Conservation (phyloP, 2,329 filamentous ascomycete genomes). For the Penicillium sp. region DNA sequence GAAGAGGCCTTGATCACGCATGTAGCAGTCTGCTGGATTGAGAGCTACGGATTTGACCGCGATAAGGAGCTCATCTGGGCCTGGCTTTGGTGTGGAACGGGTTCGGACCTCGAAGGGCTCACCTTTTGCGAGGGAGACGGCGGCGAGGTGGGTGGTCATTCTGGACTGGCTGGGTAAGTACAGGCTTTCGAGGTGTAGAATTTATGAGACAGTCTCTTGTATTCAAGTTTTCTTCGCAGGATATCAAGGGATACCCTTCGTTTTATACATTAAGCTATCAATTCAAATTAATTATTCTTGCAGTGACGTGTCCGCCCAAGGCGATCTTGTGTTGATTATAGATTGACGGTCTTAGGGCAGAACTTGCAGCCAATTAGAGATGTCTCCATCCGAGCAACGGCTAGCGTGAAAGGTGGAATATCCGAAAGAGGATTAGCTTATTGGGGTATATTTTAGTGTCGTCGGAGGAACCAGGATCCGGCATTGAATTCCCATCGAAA, state of each 20-base stretch:
- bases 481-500: neutral
- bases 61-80: conserved; percentile 48
- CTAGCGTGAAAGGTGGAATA: neutral
- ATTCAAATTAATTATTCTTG: neutral
- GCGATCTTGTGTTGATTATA: neutral
- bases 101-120: conserved; percentile 37
- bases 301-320: neutral
- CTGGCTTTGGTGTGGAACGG: conserved; percentile 46
- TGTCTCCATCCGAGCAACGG: neutral
- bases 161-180: neutral
- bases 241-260: neutral
- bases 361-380: neutral
- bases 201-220: neutral
- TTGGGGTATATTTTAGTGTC: neutral
- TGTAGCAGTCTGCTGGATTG: conserved; percentile 48
- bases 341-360: neutral
- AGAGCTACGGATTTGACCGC: conserved; percentile 49
- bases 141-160: conserved; percentile 44
- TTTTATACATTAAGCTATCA: neutral
- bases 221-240: too few relatives aligned
- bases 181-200: neutral
- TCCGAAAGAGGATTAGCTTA: neutral
- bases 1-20: conserved; percentile 46
- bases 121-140: conserved; percentile 36
- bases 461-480: neutral